Conservation (phyloP, 2,329 filamentous ascomycete species). For the Curvularia sp. region DNA sequence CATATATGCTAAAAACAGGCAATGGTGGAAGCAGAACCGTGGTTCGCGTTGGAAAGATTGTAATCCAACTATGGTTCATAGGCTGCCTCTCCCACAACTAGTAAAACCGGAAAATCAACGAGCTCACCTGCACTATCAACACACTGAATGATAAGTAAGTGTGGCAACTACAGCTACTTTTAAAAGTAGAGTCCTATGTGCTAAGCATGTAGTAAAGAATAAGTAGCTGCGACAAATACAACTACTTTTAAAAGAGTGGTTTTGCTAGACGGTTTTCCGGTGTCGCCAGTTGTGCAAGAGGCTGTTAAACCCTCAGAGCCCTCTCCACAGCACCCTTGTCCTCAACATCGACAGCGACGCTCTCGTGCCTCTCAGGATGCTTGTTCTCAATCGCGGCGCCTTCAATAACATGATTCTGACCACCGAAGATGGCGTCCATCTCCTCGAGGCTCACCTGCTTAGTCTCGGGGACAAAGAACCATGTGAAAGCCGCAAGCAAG, state of each 20-base stretch:
- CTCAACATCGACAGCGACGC: constrained; percentile 30
- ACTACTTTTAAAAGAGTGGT: too few species aligned
- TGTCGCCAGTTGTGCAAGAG: too few species aligned
- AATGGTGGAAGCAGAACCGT: not conserved
- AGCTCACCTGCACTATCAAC: too few species aligned
- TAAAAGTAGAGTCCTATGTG: too few species aligned
- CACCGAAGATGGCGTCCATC: constrained; percentile 64
- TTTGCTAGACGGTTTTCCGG: too few species aligned
- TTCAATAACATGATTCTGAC: constrained; percentile 63
- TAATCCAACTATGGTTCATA: not conserved
- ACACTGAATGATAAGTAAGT: too few species aligned
- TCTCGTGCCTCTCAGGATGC: constrained; percentile 43
- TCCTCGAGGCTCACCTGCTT: constrained; percentile 60
- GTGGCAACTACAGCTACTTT: too few species aligned
- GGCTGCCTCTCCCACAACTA: too few species aligned
- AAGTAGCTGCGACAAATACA: too few species aligned
- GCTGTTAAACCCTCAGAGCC: constrained; percentile 6
- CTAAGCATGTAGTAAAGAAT: too few species aligned
- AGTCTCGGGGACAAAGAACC: constrained; percentile 54
- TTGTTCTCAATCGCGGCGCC: constrained; percentile 58
- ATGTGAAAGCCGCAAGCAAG: constrained; percentile 51
- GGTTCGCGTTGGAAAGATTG: not conserved
- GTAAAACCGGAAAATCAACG: too few species aligned
- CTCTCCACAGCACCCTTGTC: constrained; percentile 30
- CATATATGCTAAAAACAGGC: not conserved